These are phyloP conservation scores for Euphorbia pulcherrima DNA, from an alignment of 345 rosid genomes.

Conservation along the genomic window DNA sequence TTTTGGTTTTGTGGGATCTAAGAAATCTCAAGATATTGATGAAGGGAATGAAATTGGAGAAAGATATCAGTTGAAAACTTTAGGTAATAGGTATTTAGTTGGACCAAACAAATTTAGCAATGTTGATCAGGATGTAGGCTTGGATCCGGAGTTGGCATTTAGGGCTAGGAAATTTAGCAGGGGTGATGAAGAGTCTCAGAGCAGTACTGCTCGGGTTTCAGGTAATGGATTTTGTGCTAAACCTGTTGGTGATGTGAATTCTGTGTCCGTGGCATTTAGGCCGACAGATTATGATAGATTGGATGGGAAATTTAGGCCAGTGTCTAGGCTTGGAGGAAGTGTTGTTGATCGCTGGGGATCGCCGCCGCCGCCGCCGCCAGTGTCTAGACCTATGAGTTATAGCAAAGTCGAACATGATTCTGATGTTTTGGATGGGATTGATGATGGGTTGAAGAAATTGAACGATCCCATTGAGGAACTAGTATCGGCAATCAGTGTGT, in stretches of 20 bases:
- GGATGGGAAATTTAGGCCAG: slow-evolving; percentile 7
- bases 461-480: slow-evolving; percentile 47
- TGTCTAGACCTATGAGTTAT: slow-evolving; percentile 32
- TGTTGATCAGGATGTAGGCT: slow-evolving; percentile 5
- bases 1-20: slow-evolving; percentile 10
- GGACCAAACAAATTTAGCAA: neutral
- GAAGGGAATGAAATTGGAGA: slow-evolving; percentile 23
- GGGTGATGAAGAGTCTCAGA: slow-evolving; percentile 34
- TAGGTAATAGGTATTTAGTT: slow-evolving; percentile 12
- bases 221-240: slow-evolving; percentile 33
- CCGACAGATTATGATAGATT: neutral
- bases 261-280: slow-evolving; percentile 19
- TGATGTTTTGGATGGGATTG: slow-evolving; percentile 31
- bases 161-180: slow-evolving; percentile 31
- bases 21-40: neutral
- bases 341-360: slow-evolving; percentile 2
- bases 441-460: slow-evolving; percentile 37
- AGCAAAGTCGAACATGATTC: slow-evolving; percentile 24
- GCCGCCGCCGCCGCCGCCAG: too few species aligned
- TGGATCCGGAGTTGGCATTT: slow-evolving; percentile 24
- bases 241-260: slow-evolving; percentile 8
- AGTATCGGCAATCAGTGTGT: slow-evolving; percentile 49
- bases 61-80: too few species aligned
- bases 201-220: slow-evolving; percentile 29
- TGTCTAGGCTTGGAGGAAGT: too few species aligned